Evolutionary conservation across 495 filamentous ascomycete species (phyloP), one percentile per base, ranked within the genome.

Genomic region (Lichenothelia convexa): DNA sequence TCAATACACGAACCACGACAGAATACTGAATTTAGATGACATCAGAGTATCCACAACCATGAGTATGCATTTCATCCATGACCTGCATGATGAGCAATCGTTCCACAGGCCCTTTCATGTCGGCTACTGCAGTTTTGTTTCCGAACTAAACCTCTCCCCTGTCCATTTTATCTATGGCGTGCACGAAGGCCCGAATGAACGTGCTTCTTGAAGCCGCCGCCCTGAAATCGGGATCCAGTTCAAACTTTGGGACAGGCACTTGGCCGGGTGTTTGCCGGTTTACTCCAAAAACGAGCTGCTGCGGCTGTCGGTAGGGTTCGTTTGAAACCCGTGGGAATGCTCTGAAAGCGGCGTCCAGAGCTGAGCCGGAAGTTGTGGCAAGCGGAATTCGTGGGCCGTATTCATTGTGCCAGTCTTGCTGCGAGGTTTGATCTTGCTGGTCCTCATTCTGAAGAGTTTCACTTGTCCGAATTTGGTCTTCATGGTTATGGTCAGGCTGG

Each of bases 141-240:
- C 35, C 35, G 26, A 30, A 5, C 23, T 38, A 38, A 26, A 38
- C 24, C 24, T 27, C 21, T 20, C 35, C 35, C 20, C 30, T 27
- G 23, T n/a, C 35, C 35, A 38, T 38, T 20, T 38, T 30, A 22
- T 37, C 35, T 22, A 37, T 37, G 27, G 35, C 21, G 22, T 37
- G 35, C 26, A 37, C 35, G 35, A 37, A 37, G 35, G 20, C 26
- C 35, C 35, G 13, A 37, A 37, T 31, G 16, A 36, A 19, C 34
- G 22, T 38, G 23, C 30, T 38, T 4, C 35, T 38, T 38, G 35
- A 38, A 9, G 35, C 35, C 23, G 21, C 29, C n/a, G 23, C 35
- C 35, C 35, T 38, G 30, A 38, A 8, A 18, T 22, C 20, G 20
- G 23, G 21, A 20, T 22, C 6, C 24, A 38, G 30, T 21, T 9